Conservation (phyloP, 768 basidiomycete species). For the Rhizopogon salebrosus region DNA sequence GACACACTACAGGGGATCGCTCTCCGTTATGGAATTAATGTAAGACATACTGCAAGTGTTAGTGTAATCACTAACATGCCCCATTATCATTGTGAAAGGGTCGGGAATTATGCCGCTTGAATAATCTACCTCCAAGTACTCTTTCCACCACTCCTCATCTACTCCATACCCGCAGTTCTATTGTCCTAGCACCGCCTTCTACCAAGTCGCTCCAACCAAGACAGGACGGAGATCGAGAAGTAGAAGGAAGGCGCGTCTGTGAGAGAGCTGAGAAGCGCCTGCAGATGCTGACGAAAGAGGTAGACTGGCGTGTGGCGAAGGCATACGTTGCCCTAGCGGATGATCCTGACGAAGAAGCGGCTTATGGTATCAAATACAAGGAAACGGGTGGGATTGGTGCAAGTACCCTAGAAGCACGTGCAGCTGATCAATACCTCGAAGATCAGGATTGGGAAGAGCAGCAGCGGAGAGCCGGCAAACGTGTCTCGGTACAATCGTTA, state of each 20-base stretch:
- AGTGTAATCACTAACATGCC: not conserved
- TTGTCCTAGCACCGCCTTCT: constrained; percentile 50
- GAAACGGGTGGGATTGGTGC: constrained; percentile 8
- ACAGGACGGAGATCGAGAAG: constrained; percentile 30
- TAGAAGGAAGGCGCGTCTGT: constrained; percentile 39
- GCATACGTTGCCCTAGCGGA: constrained; percentile 69
- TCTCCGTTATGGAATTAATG: constrained; percentile 55
- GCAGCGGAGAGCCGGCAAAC: constrained; percentile 28
- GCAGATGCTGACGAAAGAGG: constrained; percentile 64
- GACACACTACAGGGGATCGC: constrained; percentile 67
- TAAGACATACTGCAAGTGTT: constrained; percentile 29
- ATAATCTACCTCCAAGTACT: constrained; percentile 59
- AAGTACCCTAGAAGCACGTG: constrained; percentile 39
- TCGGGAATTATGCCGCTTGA: constrained; percentile 57
- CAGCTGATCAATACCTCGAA: constrained; percentile 56
- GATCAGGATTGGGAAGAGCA: constrained; percentile 64
- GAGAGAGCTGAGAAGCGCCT: constrained; percentile 57
- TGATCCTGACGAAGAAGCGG: constrained; percentile 17
- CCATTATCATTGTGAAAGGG: constrained; percentile 31
- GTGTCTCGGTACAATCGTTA: not conserved
- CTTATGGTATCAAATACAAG: constrained; percentile 22
- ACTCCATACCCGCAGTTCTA: constrained; percentile 58
- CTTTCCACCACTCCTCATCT: constrained; percentile 69
- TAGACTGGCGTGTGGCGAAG: constrained; percentile 59
- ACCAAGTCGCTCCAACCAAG: constrained; percentile 22